Base-by-base conservation (phyloP, 345 rosid genomes). In the Murraya paniculata region DNA sequence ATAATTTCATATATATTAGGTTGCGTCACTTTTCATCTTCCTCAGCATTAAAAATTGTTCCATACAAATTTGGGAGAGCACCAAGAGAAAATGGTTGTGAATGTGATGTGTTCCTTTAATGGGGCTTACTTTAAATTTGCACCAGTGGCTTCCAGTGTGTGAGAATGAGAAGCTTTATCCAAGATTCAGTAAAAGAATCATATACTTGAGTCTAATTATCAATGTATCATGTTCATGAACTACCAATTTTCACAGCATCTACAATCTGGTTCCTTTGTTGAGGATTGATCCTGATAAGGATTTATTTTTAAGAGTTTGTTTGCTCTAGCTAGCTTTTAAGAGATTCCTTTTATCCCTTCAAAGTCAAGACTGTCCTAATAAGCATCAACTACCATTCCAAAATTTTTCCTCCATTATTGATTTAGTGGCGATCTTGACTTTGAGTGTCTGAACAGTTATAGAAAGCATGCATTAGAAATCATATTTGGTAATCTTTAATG, bases 181-280 rank as follows among this genome's bases (percentile, higher is more conserved):
- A 41, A 16, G 10, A 5, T 16, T 41, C 16, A 10, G 8, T 27
- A 0, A 31, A 75, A 72, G 83, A 87, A 84, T 87, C 80, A 77
- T 68, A 82, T 79, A n/a, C 77, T 53, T 62, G 35, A 13, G 58
- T 71, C 25, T 45, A 53, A 53, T 19, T 9, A 33, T 65, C 27
- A 13, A 2, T 9, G 33, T 25, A 24, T 60, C 10, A 60, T 27
- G 66, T 30, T 13, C 66, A 11, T 11, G 31, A 14, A 53, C 57
- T 53, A 18, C 7, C 57, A 53, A 53, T 19, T 53, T 53, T 53
- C 57, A 19, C 57, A 53, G n/a, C 7, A 53, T 53, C 57, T 53
- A 53, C 7, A 19, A 1, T 18, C 22, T 53, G 25, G 35, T 65
- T 65, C 69, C 69, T 65, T 65, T 35, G 13, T 65, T 21, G 45